phyloP scores from a whole-genome alignment of 495 filamentous ascomycete genomes.

The Neurospora sp. region DNA sequence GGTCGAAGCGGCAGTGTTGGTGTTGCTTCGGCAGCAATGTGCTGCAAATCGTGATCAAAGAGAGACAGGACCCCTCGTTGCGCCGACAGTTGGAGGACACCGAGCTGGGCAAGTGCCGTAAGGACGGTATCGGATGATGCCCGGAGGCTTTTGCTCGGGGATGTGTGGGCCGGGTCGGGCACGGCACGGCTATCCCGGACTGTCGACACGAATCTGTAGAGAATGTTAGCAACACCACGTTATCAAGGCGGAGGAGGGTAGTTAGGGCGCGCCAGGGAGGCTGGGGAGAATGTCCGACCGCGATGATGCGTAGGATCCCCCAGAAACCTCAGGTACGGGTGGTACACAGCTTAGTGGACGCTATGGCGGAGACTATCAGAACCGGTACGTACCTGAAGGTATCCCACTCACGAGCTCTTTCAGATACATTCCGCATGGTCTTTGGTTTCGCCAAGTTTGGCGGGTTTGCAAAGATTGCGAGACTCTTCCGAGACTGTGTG shows the following conservation, averaged over 20 bases:
- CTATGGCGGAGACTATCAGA: background rate
- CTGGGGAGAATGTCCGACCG: background rate
- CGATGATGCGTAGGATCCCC: background rate
- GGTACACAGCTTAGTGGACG: background rate
- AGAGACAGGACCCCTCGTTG: conserved; percentile 50
- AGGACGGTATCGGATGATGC: conserved; percentile 48
- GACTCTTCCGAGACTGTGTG: background rate
- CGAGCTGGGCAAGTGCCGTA: conserved; percentile 54
- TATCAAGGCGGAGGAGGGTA: background rate
- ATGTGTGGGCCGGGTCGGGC: background rate
- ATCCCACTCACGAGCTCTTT: conserved; percentile 21
- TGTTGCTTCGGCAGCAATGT: conserved; percentile 56
- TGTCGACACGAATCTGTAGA: conserved; percentile 8
- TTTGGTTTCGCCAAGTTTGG: background rate
- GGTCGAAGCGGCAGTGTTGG: conserved; percentile 38
- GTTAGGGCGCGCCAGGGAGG: background rate
- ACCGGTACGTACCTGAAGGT: conserved; percentile 20
- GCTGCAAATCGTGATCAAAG: conserved; percentile 47
- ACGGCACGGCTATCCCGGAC: conserved; percentile 1
- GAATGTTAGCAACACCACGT: background rate
- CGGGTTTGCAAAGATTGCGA: background rate
- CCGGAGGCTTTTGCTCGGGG: conserved; percentile 8
- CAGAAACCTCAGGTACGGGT: background rate
- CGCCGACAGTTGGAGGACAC: conserved; percentile 40
- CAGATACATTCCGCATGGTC: conserved; percentile 8